Conservation (phyloP, 139 green algal species). For the Marvania coccoides region DNA sequence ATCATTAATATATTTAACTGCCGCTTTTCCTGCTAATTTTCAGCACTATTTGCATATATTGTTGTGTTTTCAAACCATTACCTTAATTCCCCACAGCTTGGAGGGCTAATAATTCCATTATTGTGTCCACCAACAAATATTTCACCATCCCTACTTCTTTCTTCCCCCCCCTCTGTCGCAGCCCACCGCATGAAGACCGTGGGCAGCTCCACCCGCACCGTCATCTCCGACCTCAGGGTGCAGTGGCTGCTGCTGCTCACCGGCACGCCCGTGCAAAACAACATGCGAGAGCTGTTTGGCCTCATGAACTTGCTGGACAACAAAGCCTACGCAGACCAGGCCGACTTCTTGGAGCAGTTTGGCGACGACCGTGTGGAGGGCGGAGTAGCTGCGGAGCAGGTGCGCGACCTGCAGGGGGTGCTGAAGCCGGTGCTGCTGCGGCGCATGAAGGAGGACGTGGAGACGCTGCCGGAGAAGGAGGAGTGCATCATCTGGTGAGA, state of each 20-base stretch:
- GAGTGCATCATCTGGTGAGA: slow-evolving; percentile 51
- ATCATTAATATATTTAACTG: too few species aligned
- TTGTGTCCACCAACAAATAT: too few species aligned
- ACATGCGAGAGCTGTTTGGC: slow-evolving; percentile 79
- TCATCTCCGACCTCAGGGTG: slow-evolving; percentile 44
- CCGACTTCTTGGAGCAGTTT: slow-evolving; percentile 57
- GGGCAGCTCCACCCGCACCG: slow-evolving; percentile 40
- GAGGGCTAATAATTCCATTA: too few species aligned
- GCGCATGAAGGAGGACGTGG: slow-evolving; percentile 97
- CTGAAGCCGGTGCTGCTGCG: slow-evolving; percentile 82
- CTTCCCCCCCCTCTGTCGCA: not conserved
- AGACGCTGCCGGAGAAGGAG: slow-evolving; percentile 91
- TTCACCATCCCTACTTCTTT: not conserved
- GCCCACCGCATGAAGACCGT: slow-evolving; percentile 74
- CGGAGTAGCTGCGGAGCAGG: slow-evolving; percentile 47
- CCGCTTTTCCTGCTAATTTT: too few species aligned
- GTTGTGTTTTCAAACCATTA: too few species aligned
- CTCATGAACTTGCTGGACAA: slow-evolving; percentile 79
- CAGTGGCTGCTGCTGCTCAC: slow-evolving; percentile 85
- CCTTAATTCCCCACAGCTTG: too few species aligned
- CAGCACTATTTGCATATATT: too few species aligned
- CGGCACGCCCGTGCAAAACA: slow-evolving; percentile 92
- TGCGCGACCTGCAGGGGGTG: slow-evolving; percentile 52
- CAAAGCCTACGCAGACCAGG: slow-evolving; percentile 26
- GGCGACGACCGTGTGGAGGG: slow-evolving; percentile 20